Conservation (phyloP, 495 filamentous ascomycete species). For the Cryomyces minteri region DNA sequence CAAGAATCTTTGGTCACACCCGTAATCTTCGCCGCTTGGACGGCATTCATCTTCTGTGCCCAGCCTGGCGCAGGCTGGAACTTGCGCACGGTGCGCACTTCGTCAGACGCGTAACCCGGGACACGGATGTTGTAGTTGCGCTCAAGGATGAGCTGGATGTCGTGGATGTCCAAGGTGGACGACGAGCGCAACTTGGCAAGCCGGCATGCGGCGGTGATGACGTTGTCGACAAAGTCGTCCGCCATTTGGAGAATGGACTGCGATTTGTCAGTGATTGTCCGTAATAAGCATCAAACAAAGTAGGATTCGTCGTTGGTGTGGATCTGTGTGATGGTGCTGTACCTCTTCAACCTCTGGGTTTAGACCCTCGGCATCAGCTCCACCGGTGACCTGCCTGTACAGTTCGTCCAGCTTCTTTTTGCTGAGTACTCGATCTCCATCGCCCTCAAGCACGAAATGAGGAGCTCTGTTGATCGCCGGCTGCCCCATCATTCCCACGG, state of each 20-base stretch:
- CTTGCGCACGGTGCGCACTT: constrained; percentile 84
- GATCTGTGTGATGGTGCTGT: constrained; percentile 11
- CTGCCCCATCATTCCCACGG: constrained; percentile 65
- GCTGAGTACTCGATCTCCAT: constrained; percentile 73
- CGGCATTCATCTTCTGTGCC: constrained; percentile 89
- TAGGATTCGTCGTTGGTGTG: not conserved
- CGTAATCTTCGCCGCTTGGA: constrained; percentile 69
- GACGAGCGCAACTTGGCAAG: constrained; percentile 85
- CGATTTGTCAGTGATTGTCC: not conserved
- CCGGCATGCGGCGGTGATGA: constrained; percentile 70
- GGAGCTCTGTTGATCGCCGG: constrained; percentile 70
- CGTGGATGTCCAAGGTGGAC: constrained; percentile 74
- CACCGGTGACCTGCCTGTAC: constrained; percentile 80
- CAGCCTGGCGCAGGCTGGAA: constrained; percentile 70
- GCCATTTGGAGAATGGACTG: constrained; percentile 77
- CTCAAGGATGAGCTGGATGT: constrained; percentile 88
- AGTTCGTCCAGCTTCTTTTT: constrained; percentile 96
- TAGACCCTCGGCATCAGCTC: constrained; percentile 45
- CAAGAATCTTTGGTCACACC: constrained; percentile 4
- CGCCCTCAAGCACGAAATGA: constrained; percentile 65
- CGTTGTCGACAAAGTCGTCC: constrained; percentile 86
- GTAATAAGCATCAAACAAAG: constrained; percentile 3
- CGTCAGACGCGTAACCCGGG: constrained; percentile 84
- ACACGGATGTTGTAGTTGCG: constrained; percentile 97
- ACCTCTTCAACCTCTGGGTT: constrained; percentile 93